Evolutionary conservation across 1,284 basidiomycete genomes (phyloP), one percentile per base, ranked within the genome.

Genomic region (Cryptococcus sp.): DNA sequence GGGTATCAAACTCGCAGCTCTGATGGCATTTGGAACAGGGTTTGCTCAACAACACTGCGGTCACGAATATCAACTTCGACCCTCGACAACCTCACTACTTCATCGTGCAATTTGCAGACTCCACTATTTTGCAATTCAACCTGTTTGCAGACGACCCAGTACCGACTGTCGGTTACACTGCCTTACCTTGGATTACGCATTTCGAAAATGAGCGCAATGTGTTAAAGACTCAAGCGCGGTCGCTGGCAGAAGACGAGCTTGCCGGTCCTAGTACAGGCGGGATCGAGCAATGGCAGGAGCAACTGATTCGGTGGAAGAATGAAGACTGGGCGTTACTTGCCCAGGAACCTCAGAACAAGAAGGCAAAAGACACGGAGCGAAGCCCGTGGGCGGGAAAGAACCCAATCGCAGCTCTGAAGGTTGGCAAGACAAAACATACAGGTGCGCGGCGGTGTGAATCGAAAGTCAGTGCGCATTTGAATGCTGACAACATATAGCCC

Each of bases 21-120:
- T 43, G 20, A 51, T n/a, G n/a, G 5, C 16, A 39, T 5, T 15
- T 11, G n/a, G 2, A 44, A 44, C 41, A 89, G 86, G 91, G 92
- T 17, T 84, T 86, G 63, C 87, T 94, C 60, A 86, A 88, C 66
- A 85, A 81, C 59, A 88, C 89, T 1, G 84, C 89, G 1, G 91
- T 93, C 66, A 89, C 89, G 6, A 84, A 89, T 11, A 85, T 98
- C 43, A 85, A 87, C 64, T 97, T 94, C 89, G 89, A 96, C 8
- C 93, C 93, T 1, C 84, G 85, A 5, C 91, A 89, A 0, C 82
- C 87, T 0, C 88, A 88, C 53, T 83, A 94, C 22, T 94, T 98
- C 73, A 83, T 95, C 43, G 91, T 88, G n/a, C 88, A 91, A 3
- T 91, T 96, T 72, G 88, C 87, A 16, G 91, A 98, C 69, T 68